Evolutionary conservation across 192 early-diverging fungal genomes (phyloP).

Genomic region (Cladochytrium replicatum): DNA sequence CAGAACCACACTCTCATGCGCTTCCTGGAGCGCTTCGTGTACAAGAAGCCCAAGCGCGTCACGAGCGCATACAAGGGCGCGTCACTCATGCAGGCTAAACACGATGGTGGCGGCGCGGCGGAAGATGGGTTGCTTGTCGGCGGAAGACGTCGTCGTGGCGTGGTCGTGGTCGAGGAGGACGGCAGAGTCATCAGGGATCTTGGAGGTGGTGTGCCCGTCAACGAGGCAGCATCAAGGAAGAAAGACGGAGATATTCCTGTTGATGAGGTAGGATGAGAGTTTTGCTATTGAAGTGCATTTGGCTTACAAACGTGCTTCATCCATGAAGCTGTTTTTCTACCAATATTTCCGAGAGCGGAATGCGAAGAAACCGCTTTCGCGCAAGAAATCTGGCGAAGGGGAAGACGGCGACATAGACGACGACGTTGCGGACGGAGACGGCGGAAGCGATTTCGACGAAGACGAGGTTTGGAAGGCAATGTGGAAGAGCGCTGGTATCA

Average conservation of each 20-base stretch:
- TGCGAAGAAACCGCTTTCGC: slow-evolving; percentile 14
- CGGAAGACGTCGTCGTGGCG: slow-evolving; percentile 31
- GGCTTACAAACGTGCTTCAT: slow-evolving; percentile 5
- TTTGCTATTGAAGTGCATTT: slow-evolving; percentile 1
- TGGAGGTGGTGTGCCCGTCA: slow-evolving; percentile 53
- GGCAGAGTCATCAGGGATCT: slow-evolving; percentile 21
- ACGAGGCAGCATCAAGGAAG: slow-evolving; percentile 50
- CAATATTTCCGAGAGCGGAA: slow-evolving; percentile 62
- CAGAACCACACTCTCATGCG: slow-evolving; percentile 83
- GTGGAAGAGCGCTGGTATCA: slow-evolving; percentile 39
- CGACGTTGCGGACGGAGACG: slow-evolving; percentile 27
- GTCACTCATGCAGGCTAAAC: slow-evolving; percentile 50
- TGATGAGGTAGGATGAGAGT: slow-evolving; percentile 44
- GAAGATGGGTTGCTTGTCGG: slow-evolving; percentile 16
- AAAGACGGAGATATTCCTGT: slow-evolving; percentile 55
- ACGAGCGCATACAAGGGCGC: slow-evolving; percentile 43
- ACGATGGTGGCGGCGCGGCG: background rate
- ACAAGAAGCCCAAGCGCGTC: slow-evolving; percentile 82
- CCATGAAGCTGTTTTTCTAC: slow-evolving; percentile 56
- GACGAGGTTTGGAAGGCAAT: slow-evolving; percentile 89
- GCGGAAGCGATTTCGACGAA: slow-evolving; percentile 52
- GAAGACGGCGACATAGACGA: slow-evolving; percentile 10
- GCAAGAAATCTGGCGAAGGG: slow-evolving; percentile 27
- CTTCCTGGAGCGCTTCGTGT: slow-evolving; percentile 93
- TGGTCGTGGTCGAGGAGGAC: slow-evolving; percentile 60